These are phyloP conservation scores for Coemansia sp. DNA, from an alignment of 192 early-diverging fungal genomes.

Conservation along the genomic window DNA sequence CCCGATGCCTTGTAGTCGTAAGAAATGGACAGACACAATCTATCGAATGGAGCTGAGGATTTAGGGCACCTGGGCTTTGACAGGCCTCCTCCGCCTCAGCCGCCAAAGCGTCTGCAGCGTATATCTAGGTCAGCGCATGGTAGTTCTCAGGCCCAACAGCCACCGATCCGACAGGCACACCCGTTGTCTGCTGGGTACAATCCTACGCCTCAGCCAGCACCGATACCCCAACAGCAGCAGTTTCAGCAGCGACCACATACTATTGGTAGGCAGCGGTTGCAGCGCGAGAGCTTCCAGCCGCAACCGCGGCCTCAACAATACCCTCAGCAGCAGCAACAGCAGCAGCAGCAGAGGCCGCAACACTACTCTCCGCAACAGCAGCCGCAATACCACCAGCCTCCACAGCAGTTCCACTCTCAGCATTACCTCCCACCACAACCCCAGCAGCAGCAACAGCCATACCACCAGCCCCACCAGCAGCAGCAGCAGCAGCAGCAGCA, in stretches of 20 bases:
- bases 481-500: conserved; percentile 3
- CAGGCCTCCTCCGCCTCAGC: conserved; percentile 27
- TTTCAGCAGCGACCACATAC: conserved; percentile 13
- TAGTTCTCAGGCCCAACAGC: conserved; percentile 13
- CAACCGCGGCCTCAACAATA: conserved; percentile 9
- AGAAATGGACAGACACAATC: conserved; percentile 34
- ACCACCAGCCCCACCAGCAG: conserved; percentile 18
- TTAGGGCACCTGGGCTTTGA: conserved; percentile 32
- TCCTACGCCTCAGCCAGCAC: neutral
- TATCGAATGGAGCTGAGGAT: conserved; percentile 13
- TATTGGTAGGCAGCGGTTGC: conserved; percentile 13
- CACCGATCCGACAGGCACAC: neutral
- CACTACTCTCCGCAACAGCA: conserved; percentile 2
- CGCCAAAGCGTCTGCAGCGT: conserved; percentile 44
- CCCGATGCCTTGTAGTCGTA: conserved; percentile 3
- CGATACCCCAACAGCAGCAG: conserved; percentile 10
- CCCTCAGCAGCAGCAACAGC: conserved; percentile 16
- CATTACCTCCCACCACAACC: conserved; percentile 8
- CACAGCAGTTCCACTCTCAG: conserved; percentile 10
- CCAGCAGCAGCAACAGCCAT: conserved; percentile 3
- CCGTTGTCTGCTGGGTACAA: neutral
- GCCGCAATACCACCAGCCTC: conserved; percentile 2
- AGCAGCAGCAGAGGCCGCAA: conserved; percentile 11
- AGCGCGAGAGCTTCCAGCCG: conserved; percentile 15
- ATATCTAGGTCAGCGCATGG: conserved; percentile 23